phyloP scores from a whole-genome alignment of 2,329 filamentous ascomycete species.

The Colletotrichum sp. region DNA sequence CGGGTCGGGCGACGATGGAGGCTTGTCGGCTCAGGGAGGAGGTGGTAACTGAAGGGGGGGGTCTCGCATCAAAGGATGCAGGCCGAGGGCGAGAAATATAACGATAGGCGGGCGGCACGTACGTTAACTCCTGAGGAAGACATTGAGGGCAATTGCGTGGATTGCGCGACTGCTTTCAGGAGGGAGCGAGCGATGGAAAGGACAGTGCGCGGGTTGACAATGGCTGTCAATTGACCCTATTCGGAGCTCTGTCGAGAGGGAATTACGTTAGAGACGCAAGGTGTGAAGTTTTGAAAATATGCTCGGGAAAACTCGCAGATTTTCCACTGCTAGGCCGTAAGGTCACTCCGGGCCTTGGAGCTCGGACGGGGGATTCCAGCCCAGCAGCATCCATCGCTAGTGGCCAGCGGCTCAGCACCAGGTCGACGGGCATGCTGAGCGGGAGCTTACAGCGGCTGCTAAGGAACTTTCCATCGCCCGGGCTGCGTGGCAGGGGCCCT shows the following conservation, averaged over 20 bases:
- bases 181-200: slow-evolving; percentile 38
- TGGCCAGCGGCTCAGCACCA: not conserved
- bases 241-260: slow-evolving; percentile 41
- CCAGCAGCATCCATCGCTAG: slow-evolving; percentile 2
- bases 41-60: not conserved
- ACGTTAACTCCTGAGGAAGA: slow-evolving; percentile 74
- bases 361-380: slow-evolving; percentile 31
- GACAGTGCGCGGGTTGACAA: slow-evolving; percentile 40
- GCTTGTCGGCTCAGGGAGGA: slow-evolving; percentile 12
- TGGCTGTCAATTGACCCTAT: slow-evolving; percentile 51
- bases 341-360: slow-evolving; percentile 25
- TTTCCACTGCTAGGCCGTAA: slow-evolving; percentile 33
- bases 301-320: slow-evolving; percentile 55
- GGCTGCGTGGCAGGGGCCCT: not conserved
- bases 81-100: not conserved
- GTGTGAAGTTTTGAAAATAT: slow-evolving; percentile 44
- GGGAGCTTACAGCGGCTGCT: slow-evolving; percentile 1
- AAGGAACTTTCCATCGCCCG: not conserved
- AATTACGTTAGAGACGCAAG: slow-evolving; percentile 40
- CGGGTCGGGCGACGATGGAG: slow-evolving; percentile 2
- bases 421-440: not conserved
- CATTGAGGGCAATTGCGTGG: slow-evolving; percentile 57
- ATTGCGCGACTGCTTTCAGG: slow-evolving; percentile 44
- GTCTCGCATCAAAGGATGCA: not conserved
- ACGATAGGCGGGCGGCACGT: slow-evolving; percentile 38